Base-by-base conservation (phyloP, 495 filamentous ascomycete species). In the Talaromyces adpressus region DNA sequence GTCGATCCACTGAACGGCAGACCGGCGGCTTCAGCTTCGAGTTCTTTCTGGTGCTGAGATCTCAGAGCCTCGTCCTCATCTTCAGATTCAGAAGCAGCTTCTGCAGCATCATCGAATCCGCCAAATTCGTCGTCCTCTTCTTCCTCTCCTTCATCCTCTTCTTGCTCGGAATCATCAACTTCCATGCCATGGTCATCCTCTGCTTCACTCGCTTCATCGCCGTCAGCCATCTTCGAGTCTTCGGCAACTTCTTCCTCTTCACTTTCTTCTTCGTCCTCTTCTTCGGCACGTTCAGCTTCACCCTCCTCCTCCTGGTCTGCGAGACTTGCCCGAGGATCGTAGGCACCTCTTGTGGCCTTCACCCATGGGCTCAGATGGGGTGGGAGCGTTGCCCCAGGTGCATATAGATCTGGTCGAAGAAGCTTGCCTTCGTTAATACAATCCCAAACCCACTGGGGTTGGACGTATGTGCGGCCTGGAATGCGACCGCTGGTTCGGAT, bases 401-500 rank as follows among this genome's bases (percentile, higher is more conserved):
- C 91, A 66, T 98, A 98, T 2, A 94, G 79, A 71, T 96, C 91
- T 12, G 93, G 87, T 41, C 89, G 82, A 65, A 97, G 88, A 41
- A 98, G 77, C 73, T 91, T 90, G 47, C 91, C 91, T 27, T 90
- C 87, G 74, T 98, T 98, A 67, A 97, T 77, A 70, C 89, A 91
- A 66, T 98, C 94, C 94, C 94, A 98, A 14, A 98, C 84, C 92
- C 96, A 98, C 71, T 98, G 94, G 22, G 94, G 94, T 76, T 98
- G 94, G 57, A 98, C 74, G 67, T 98, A 98, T 53, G 87, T 92
- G 56, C 94, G 81, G 25, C 92, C 93, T 7, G 93, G 92, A 64
- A 97, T 87, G 36, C 93, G 84, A 63, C 85, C 83, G 69, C 79
- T 65, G 61, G 84, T 68, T 84, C 77, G 73, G 56, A 77, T 71